Base-by-base conservation (phyloP, 139 green algal species). In the Marvania coccoides region DNA sequence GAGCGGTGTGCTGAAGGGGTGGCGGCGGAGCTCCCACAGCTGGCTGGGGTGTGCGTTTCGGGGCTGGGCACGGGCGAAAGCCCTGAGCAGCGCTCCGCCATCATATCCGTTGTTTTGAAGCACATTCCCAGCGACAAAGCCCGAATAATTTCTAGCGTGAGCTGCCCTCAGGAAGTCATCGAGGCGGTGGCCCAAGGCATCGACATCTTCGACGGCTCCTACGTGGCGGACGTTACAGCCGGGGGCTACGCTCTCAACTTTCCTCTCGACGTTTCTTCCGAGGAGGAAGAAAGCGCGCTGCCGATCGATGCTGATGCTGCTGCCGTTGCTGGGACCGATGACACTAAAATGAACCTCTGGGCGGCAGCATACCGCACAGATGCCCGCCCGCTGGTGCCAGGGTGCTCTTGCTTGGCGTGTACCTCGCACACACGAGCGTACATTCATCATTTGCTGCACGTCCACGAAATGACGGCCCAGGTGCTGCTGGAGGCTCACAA, bases 401-500 rank as follows among this genome's bases (percentile, higher is more conserved):
- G 80, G 45, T 93, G 86, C 75, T 53, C 33, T 53, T 93, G 86
- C 79, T 83, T 80, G 45, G 57, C 85, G 1, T 93, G 86, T 75
- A 28, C 13, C 15, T 65, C 53, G 12, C 85, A 92, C 78, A 81
- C 37, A 6, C 69, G 86, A 2, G 81, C 81, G 2, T 93, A 93
- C 73, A 14, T 92, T 6, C 86, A 93, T 70, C 86, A 93, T 74
- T 74, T 93, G 65, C 79, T 91, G 47, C 74, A 85, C 23, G 65
- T 69, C 0, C 79, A 91, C 51, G 86, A 93, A 67, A 90, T 93
- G 86, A 74, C 84, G 40, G 85, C 71, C 2, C 69, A 86, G 26
- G 79, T 93, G 28, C 68, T 93, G 62, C 73, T 93, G 45, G 83
- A 92, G 55, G 30, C 81, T 15, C 86, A 92, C 72, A 92, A 92